Percentiles rank a stretch among this genome's conserved stretches.
Evolutionary conservation across 176 grass and related monocot species (phyloP).

Genomic region (Ananas comosus): DNA sequence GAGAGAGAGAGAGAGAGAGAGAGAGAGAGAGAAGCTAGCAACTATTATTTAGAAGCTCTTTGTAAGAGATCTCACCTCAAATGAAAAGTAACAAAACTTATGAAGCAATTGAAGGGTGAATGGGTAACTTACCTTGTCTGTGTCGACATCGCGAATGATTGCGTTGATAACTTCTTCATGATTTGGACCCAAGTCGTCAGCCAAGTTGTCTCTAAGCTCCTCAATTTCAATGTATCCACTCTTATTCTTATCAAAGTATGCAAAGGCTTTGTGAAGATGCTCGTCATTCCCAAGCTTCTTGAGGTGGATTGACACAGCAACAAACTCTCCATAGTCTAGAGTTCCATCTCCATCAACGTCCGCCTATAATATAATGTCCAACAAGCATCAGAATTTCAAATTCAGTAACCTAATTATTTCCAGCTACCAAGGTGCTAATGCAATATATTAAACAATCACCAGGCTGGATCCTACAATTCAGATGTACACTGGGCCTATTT

Average conservation of each 20-base stretch:
- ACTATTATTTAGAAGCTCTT: too few relatives aligned
- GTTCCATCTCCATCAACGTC: slow-evolving; percentile 74
- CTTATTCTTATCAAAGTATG: slow-evolving; percentile 69
- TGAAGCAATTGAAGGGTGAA: not conserved
- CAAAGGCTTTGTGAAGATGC: slow-evolving; percentile 79
- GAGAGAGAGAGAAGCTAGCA: too few relatives aligned
- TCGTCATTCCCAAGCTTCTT: slow-evolving; percentile 73
- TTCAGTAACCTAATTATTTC: too few relatives aligned
- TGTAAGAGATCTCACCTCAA: too few relatives aligned
- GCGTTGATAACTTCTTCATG: slow-evolving; percentile 81
- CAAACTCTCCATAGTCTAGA: slow-evolving; percentile 78
- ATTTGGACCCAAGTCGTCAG: slow-evolving; percentile 65
- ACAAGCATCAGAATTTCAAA: slow-evolving; percentile 1
- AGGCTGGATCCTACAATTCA: too few relatives aligned
- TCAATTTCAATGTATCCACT: slow-evolving; percentile 87
- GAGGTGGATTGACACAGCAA: slow-evolving; percentile 75
- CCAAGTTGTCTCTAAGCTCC: slow-evolving; percentile 47
- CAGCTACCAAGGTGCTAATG: too few relatives aligned
- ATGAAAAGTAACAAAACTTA: too few relatives aligned
- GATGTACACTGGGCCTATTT: too few relatives aligned
- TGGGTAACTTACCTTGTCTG: slow-evolving; percentile 57
- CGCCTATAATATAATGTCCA: slow-evolving; percentile 43
- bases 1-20: too few relatives aligned
- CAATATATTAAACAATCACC: too few relatives aligned
- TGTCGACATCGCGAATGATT: slow-evolving; percentile 79